These are phyloP conservation scores for Phytopythium sindhum DNA, from an alignment of 352 stramenopile species.

Conservation along the genomic window DNA sequence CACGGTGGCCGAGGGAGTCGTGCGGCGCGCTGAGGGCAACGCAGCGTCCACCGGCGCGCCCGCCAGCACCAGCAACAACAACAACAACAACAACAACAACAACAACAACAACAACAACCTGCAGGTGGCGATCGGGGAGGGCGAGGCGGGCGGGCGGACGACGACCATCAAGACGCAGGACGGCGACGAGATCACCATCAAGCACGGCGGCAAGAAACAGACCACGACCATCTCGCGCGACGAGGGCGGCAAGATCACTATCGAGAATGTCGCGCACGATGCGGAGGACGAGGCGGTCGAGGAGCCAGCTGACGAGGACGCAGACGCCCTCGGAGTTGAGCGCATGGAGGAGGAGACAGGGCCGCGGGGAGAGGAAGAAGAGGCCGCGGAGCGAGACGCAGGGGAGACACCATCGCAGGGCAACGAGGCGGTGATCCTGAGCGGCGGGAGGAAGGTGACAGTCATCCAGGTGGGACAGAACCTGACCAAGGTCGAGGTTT, in stretches of 20 bases:
- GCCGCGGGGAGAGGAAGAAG: not conserved
- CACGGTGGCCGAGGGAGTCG: constrained; percentile 47
- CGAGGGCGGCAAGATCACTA: constrained; percentile 74
- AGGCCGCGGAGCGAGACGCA: not conserved
- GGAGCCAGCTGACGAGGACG: not conserved
- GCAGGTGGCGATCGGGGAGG: constrained; percentile 4
- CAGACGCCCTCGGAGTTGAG: constrained; percentile 30
- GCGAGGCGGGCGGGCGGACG: constrained; percentile 33
- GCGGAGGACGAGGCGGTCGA: constrained; percentile 2
- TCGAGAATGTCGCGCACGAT: constrained; percentile 36
- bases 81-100: not conserved
- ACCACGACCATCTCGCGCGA: constrained; percentile 69
- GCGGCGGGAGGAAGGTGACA: constrained; percentile 37
- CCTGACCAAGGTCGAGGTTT: constrained; percentile 37
- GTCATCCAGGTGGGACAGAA: constrained; percentile 36
- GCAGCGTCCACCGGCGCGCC: constrained; percentile 9
- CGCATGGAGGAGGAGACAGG: constrained; percentile 16
- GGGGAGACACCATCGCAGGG: not conserved
- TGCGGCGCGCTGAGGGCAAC: constrained; percentile 38
- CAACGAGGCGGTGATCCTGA: constrained; percentile 26
- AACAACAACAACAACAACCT: not conserved
- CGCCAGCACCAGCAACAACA: not conserved
- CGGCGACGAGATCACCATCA: constrained; percentile 80
- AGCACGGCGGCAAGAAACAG: constrained; percentile 51
- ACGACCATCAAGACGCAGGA: constrained; percentile 76